Base-by-base conservation (phyloP, 1,284 basidiomycete genomes). In the Schizopora paradoxa region DNA sequence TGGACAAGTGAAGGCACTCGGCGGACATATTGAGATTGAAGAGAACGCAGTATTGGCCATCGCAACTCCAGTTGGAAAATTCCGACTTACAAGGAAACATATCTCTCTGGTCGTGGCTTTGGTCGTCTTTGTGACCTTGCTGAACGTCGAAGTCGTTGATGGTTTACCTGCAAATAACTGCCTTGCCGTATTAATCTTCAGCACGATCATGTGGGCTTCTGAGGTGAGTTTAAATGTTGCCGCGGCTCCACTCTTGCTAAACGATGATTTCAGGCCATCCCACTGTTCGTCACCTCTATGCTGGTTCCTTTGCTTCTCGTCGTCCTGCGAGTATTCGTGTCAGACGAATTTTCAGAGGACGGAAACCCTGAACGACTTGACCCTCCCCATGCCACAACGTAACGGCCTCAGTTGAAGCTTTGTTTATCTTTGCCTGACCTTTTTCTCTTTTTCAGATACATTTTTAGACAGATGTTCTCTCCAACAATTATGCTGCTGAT, bases 401-500 rank as follows among this genome's bases (percentile, higher is more conserved):
- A 59, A 54, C n/a, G n/a, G n/a, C n/a, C n/a, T n/a, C n/a, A n/a
- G n/a, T n/a, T n/a, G n/a, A n/a, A n/a, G n/a, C 82, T 69, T 26
- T 38, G 18, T 48, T 25, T 21, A 23, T 45, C 23, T 13, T 45
- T 52, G 21, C 51, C 41, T 19, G 11, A 23, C 19, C n/a, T 40
- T 44, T 18, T 18, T 31, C 36, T 31, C 32, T 27, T 16, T 40
- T n/a, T 31, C 56, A 89, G 86, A 64, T 85, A 72, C 56, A 68
- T 88, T 29, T 89, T 89, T 61, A 83, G 83, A 0, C 69, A 75
- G 33, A 89, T 90, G 84, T 86, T 91, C 66, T 82, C 86, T 4
- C 84, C 91, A n/a, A 91, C 94, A 5, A 95, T 98, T 68, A 91
- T 96, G 89, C 85, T 96, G 22, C 81, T 96, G 42, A 91, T 94